Evolutionary conservation across 345 rosid species (phyloP), one percentile per base, ranked within the genome.

Genomic region (Populus nigra): DNA sequence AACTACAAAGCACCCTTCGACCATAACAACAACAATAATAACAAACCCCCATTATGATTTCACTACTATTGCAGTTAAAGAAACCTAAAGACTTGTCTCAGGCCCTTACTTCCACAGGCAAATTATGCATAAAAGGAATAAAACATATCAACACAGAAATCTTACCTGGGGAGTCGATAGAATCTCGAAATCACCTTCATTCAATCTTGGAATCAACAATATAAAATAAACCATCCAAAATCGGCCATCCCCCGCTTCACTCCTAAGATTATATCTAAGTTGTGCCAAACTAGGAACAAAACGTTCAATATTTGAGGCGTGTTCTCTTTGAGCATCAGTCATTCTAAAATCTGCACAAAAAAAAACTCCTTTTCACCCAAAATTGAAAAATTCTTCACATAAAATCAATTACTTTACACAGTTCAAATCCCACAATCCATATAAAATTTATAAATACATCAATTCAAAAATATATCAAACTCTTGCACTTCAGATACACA

Each of bases 221-320:
- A 90, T 85, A 73, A 92, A 92, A 80, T 92, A 92, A 47, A 92
- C 84, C 82, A 89, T 83, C 97, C 97, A 92, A 81, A 92, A 92
- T 33, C 76, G 87, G 47, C 79, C 86, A 59, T 87, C 83, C 73
- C 77, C 86, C 78, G 89, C 70, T 73, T 74, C 65, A 76, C 73
- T 76, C 18, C 72, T 76, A 73, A 92, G 88, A 62, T 79, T 77
- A 78, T 69, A 76, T 85, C 86, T 86, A 77, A 92, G 85, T 82
- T 80, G 84, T 68, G 77, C 77, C 47, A 92, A 67, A 77, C 80
- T 83, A 38, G 94, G 94, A 78, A 87, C 92, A 59, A 90, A 70
- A 13, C 73, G 78, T 78, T 88, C 91, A 84, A 92, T 80, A 82
- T 83, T 82, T 72, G 81, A 76, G 77, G 87, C 84, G 81, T 90